phyloP scores from a whole-genome alignment of 495 filamentous ascomycete species.

The Tetracladium marchalianum region DNA sequence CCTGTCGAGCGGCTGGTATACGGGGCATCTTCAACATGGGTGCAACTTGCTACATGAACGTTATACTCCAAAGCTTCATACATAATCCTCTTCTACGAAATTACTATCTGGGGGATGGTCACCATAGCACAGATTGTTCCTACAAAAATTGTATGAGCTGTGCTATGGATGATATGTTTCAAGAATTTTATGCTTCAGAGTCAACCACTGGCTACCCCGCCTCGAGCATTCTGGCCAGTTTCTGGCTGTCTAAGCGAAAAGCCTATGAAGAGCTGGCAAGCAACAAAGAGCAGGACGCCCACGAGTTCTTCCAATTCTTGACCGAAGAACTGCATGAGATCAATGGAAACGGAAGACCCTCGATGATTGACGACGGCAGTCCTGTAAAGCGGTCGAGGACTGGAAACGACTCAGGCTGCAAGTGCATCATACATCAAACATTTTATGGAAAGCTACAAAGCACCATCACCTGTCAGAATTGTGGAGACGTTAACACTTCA shows the following conservation, averaged over 20 bases:
- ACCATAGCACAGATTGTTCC: slow-evolving; percentile 59
- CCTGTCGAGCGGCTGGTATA: slow-evolving; percentile 62
- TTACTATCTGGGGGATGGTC: slow-evolving; percentile 80
- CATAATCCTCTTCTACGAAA: slow-evolving; percentile 81
- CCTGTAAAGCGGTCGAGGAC: slow-evolving; percentile 13
- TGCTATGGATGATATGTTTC: slow-evolving; percentile 83
- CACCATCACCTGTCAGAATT: slow-evolving; percentile 78
- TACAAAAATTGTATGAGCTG: slow-evolving; percentile 68
- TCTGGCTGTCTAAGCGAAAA: slow-evolving; percentile 62
- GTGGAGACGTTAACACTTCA: slow-evolving; percentile 64
- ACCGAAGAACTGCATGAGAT: slow-evolving; percentile 74
- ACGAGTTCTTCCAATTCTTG: slow-evolving; percentile 91
- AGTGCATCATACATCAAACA: slow-evolving; percentile 79
- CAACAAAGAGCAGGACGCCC: slow-evolving; percentile 89
- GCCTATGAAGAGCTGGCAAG: slow-evolving; percentile 66
- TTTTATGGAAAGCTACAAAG: slow-evolving; percentile 84
- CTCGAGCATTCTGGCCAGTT: slow-evolving; percentile 65
- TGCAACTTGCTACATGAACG: slow-evolving; percentile 88
- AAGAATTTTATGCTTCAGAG: slow-evolving; percentile 75
- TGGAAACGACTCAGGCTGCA: slow-evolving; percentile 41
- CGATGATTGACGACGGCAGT: slow-evolving; percentile 29
- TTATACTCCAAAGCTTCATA: slow-evolving; percentile 76
- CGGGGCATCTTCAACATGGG: slow-evolving; percentile 93
- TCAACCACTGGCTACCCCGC: slow-evolving; percentile 77
- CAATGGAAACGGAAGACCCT: slow-evolving; percentile 41